These are phyloP conservation scores for Cyclanthera cordifolia DNA, from an alignment of 306 rosid genomes.

Conservation along the genomic window DNA sequence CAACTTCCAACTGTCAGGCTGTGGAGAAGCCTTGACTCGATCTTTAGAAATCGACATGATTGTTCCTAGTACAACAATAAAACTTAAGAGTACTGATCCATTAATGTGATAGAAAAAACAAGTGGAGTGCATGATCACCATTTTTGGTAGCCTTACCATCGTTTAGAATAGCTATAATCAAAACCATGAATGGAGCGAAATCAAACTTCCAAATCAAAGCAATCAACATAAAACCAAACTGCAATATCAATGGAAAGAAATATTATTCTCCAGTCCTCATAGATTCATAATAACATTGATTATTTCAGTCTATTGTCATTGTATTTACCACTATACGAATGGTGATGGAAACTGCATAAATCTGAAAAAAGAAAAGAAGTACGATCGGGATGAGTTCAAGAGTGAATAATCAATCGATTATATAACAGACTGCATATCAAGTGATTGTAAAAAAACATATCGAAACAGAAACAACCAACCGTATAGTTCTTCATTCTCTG, in stretches of 20 bases:
- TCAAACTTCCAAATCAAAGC: constrained; percentile 95
- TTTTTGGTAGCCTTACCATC: constrained; percentile 48
- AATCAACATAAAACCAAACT: constrained; percentile 94
- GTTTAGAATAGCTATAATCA: constrained; percentile 86
- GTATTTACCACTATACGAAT: constrained; percentile 93
- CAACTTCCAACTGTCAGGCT: constrained; percentile 92
- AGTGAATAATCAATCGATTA: neutral
- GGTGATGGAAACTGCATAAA: constrained; percentile 96
- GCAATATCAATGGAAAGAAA: constrained; percentile 22
- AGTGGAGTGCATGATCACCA: neutral
- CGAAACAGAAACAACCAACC: constrained; percentile 44
- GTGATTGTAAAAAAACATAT: neutral
- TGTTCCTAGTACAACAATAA: constrained; percentile 40
- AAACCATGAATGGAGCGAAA: constrained; percentile 95
- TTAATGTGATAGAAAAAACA: neutral
- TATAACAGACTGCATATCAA: neutral
- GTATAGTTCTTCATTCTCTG: constrained; percentile 99
- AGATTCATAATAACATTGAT: neutral
- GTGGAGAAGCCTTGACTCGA: constrained; percentile 92
- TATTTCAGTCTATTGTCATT: constrained; percentile 5
- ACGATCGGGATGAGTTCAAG: neutral
- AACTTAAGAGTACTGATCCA: neutral
- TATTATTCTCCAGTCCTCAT: neutral
- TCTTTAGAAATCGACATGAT: constrained; percentile 98
- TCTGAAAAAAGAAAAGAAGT: constrained; percentile 34